Base-by-base conservation (phyloP, 2,329 filamentous ascomycete species). In the Hymenoscyphus linearis region DNA sequence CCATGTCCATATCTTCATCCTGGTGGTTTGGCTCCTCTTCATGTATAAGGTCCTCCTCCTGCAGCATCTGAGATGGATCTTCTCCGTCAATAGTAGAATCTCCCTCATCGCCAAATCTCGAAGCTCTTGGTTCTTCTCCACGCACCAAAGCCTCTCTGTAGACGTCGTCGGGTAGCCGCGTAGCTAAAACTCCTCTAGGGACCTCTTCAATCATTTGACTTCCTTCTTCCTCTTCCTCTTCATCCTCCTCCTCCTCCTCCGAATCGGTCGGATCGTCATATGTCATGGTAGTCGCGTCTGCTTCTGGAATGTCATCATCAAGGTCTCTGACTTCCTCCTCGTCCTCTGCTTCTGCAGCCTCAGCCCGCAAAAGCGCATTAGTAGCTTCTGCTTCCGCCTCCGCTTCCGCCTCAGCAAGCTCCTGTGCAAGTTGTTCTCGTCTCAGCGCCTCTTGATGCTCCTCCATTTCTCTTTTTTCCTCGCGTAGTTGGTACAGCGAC, bases 381-480 rank as follows among this genome's bases (percentile, higher is more conserved):
- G 66, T 74, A 52, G 72, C 75, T 13, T 73, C 76, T 5, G 81
- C 76, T 5, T 50, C 44, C 9, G 44, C 44, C 25, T 53, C 26
- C 16, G 81, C 82, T 68, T 85, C 86, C 0, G 85, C 83, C 69
- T 90, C 85, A 25, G 88, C 89, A 52, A 96, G 80, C 71, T 96
- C 91, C 70, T 89, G 82, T 60, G 88, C 85, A 4, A 88, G 76
- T 68, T 85, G 83, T 73, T 93, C 89, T 34, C 89, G 80, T 25
- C 88, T 80, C 73, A 91, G 77, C 2, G 89, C 84, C 71, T 90
- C 86, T 64, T 90, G 85, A 63, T 93, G 90, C 75, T 99, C 95
- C 72, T 93, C 88, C 60, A 90, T 84, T 78, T 99, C 95, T 12
- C 89, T 84, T 67, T 88, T 86, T 77, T 99, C 95, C 76, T 99